Percentiles rank a stretch among this genome's conserved stretches.
Conservation (phyloP, 306 rosid species). For the Ochetophila trinervis region DNA sequence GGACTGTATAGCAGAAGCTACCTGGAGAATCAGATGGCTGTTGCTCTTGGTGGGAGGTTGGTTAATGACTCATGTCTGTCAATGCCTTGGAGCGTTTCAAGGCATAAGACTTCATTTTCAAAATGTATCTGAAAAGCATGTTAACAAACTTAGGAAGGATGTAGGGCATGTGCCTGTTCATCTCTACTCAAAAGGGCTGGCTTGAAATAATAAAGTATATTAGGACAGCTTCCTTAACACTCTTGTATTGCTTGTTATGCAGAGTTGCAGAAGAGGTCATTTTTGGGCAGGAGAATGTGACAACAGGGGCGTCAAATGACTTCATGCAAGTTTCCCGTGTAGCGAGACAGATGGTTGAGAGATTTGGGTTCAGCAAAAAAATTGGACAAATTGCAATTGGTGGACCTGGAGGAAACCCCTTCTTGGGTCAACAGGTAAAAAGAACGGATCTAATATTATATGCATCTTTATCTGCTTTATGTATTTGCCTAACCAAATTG, state of each 20-base stretch:
- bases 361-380: slow-evolving; percentile 97
- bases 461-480: background rate
- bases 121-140: slow-evolving; percentile 14
- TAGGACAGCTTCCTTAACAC: background rate
- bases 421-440: slow-evolving; percentile 95
- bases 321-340: slow-evolving; percentile 98
- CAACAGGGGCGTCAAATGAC: slow-evolving; percentile 96
- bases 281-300: slow-evolving; percentile 72
- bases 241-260: slow-evolving; percentile 10
- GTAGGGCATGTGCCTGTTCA: background rate
- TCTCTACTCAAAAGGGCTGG: no score
- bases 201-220: no score
- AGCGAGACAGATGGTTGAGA: slow-evolving; percentile 98
- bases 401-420: slow-evolving; percentile 92
- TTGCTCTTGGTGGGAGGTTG: slow-evolving; percentile 81
- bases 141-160: background rate
- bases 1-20: slow-evolving; percentile 96
- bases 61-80: background rate
- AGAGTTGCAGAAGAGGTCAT: slow-evolving; percentile 92
- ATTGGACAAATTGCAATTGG: slow-evolving; percentile 94
- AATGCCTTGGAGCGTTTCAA: background rate
- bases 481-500: background rate
- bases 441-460: background rate
- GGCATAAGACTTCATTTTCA: background rate
- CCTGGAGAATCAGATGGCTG: slow-evolving; percentile 99